Evolutionary conservation across 257 asterid species (phyloP).

Genomic region (Asclepias syriaca): DNA sequence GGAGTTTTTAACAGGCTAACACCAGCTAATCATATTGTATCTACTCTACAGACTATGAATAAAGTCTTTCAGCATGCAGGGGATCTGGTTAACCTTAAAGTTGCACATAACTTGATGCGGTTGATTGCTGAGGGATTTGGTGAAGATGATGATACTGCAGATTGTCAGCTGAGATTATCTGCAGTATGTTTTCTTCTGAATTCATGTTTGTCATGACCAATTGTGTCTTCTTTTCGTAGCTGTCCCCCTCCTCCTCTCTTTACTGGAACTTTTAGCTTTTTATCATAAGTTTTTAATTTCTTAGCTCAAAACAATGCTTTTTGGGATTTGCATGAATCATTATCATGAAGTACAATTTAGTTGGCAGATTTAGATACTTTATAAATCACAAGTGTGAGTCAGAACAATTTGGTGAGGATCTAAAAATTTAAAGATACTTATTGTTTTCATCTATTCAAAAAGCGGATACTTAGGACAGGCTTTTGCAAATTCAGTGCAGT

Average conservation of each 20-base stretch:
- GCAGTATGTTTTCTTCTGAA: constrained; percentile 61
- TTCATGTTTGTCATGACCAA: constrained; percentile 18
- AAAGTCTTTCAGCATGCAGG: constrained; percentile 99
- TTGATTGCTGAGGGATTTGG: constrained; percentile 98
- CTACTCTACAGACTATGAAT: constrained; percentile 78
- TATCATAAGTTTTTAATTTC: neutral
- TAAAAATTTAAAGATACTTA: neutral
- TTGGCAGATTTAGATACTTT: neutral
- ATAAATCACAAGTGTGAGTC: neutral
- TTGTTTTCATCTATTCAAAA: neutral
- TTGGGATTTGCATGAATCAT: neutral
- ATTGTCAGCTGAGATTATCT: constrained; percentile 88
- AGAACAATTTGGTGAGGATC: neutral
- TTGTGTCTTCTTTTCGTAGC: neutral
- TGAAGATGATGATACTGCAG: constrained; percentile 80
- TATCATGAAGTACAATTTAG: neutral
- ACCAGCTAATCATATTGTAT: constrained; percentile 19
- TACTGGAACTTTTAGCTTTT: neutral
- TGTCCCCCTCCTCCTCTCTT: neutral
- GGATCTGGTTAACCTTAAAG: constrained; percentile 82
- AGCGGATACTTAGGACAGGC: neutral
- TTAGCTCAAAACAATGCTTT: neutral
- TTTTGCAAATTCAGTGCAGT: neutral
- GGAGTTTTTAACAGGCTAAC: constrained; percentile 4
- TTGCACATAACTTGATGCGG: constrained; percentile 94